Conservation (phyloP, 164 flowering plant genomes). For the Magnolia changhungtana region DNA sequence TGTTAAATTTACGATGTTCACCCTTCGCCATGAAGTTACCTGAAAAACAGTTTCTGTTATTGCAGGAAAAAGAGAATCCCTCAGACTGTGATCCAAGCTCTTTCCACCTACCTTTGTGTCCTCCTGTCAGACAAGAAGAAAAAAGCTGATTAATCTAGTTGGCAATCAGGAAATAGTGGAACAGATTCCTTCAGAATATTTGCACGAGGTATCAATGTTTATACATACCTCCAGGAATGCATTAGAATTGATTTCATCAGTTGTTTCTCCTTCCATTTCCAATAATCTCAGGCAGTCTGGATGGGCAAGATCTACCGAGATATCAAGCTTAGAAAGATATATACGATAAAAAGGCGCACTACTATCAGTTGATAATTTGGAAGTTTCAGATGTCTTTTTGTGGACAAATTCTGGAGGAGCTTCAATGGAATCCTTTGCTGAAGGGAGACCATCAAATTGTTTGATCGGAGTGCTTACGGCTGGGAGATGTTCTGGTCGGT, state of each 20-base stretch:
- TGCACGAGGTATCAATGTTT: not conserved
- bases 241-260: constrained; percentile 25
- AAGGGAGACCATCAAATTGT: constrained; percentile 19
- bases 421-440: constrained; percentile 21
- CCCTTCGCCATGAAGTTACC: not conserved
- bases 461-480: constrained; percentile 40
- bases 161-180: not conserved
- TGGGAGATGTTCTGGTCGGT: constrained; percentile 17
- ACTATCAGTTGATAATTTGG: constrained; percentile 24
- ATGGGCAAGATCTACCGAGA: constrained; percentile 58
- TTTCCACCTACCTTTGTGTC: constrained; percentile 21
- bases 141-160: not conserved
- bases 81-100: constrained; percentile 10
- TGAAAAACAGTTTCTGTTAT: constrained; percentile 32
- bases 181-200: not conserved
- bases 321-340: constrained; percentile 80
- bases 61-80: constrained; percentile 35
- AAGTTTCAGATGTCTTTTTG: constrained; percentile 30
- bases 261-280: constrained; percentile 20
- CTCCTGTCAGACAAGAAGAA: constrained; percentile 30
- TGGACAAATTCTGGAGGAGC: constrained; percentile 18
- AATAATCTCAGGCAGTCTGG: constrained; percentile 51
- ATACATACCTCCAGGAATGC: constrained; percentile 37
- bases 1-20: not conserved
- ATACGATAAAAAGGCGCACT: constrained; percentile 18